phyloP scores from a whole-genome alignment of 2,329 filamentous ascomycete species.

The Fusarium guadeloupense region DNA sequence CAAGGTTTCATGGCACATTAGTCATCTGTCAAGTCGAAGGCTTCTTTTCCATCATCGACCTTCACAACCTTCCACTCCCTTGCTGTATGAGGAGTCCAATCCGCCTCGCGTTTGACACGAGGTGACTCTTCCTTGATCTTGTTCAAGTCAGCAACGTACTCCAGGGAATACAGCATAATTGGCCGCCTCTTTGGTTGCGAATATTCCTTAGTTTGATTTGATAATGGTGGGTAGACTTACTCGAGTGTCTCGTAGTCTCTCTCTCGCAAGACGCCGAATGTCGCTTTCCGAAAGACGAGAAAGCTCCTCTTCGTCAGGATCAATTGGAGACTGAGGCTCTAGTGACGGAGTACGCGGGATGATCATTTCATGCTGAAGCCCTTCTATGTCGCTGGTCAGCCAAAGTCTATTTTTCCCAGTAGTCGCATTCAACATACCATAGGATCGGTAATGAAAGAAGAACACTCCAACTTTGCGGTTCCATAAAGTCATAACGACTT shows the following conservation, averaged over 20 bases:
- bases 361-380: slow-evolving; percentile 32
- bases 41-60: slow-evolving; percentile 20
- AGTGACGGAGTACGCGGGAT: slow-evolving; percentile 26
- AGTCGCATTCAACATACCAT: slow-evolving; percentile 5
- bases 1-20: background rate
- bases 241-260: slow-evolving; percentile 23
- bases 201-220: too few relatives aligned
- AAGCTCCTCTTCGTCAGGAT: background rate
- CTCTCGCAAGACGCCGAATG: slow-evolving; percentile 21
- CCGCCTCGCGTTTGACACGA: slow-evolving; percentile 20
- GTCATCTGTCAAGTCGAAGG: slow-evolving; percentile 29
- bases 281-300: slow-evolving; percentile 14
- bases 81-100: background rate
- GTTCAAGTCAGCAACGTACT: background rate
- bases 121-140: background rate
- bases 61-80: slow-evolving; percentile 24
- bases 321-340: background rate
- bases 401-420: background rate
- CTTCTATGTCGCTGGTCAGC: slow-evolving; percentile 14
- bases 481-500: too few relatives aligned
- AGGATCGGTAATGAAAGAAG: slow-evolving; percentile 35
- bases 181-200: fast-evolving
- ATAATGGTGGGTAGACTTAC: slow-evolving; percentile 3
- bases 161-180: too few relatives aligned
- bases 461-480: background rate